A percentile compares a stretch with the other conserved stretches of the same genome.
Conservation (phyloP, 352 stramenopile species). For the Globisporangium uncinulatum region DNA sequence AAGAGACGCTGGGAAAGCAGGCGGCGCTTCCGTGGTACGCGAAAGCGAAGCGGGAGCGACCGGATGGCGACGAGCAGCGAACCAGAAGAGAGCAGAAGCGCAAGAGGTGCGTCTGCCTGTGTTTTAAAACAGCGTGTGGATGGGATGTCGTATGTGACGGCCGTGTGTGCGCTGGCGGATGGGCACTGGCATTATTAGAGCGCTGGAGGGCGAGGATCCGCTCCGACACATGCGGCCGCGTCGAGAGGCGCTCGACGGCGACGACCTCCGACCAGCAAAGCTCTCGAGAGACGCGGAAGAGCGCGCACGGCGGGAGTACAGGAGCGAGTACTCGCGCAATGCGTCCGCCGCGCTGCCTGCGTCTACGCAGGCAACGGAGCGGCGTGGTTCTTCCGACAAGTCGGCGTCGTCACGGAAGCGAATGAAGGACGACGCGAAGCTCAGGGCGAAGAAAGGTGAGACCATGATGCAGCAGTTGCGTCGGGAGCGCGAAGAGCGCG, state of each 20-base stretch:
- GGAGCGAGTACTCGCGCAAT: conserved; percentile 13
- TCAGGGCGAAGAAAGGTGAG: background rate
- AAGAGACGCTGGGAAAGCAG: conserved; percentile 31
- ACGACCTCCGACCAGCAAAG: background rate
- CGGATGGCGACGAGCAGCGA: background rate
- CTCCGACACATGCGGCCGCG: conserved; percentile 34
- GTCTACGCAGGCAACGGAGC: conserved; percentile 4
- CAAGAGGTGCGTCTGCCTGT: conserved; percentile 19
- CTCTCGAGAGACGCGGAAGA: conserved; percentile 9
- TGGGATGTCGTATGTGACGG: no score
- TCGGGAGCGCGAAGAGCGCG: conserved; percentile 33
- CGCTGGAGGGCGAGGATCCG: conserved; percentile 27
- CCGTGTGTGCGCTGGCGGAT: no score
- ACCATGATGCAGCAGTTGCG: conserved; percentile 28
- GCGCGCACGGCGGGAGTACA: conserved; percentile 10
- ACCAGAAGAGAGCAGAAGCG: conserved; percentile 26
- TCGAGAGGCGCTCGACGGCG: conserved; percentile 8
- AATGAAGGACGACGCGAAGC: conserved; percentile 8
- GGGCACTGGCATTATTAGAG: conserved; percentile 13
- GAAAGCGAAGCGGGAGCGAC: background rate
- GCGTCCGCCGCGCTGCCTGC: background rate
- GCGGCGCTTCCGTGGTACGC: conserved; percentile 41
- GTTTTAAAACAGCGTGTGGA: no score
- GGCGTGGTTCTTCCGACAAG: background rate
- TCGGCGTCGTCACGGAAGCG: background rate